Evolutionary conservation across 1,284 basidiomycete species (phyloP).

Genomic region (Boletus sp.): DNA sequence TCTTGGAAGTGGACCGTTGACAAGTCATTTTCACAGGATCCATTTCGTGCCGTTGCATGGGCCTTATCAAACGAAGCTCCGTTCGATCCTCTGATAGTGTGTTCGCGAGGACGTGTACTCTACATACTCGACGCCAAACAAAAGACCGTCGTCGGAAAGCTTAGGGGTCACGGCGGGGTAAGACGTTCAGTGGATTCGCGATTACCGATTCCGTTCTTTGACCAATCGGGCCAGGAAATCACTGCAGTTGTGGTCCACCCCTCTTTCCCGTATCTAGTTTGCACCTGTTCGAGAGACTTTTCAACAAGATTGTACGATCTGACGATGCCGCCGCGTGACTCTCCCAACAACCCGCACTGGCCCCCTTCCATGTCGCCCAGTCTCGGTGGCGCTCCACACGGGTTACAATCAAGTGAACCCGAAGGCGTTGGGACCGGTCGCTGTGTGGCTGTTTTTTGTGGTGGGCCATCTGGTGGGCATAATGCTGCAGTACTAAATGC

Average conservation of each 20-base stretch:
- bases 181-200: slow-evolving; percentile 22
- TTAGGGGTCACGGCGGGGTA: slow-evolving; percentile 70
- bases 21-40: slow-evolving; percentile 7
- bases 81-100: slow-evolving; percentile 53
- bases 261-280: slow-evolving; percentile 50
- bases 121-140: slow-evolving; percentile 48
- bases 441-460: slow-evolving; percentile 60
- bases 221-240: slow-evolving; percentile 46
- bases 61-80: slow-evolving; percentile 42
- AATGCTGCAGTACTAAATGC: slow-evolving; percentile 60
- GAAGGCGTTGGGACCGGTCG: slow-evolving; percentile 61
- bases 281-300: slow-evolving; percentile 66
- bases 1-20: slow-evolving; percentile 6
- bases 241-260: slow-evolving; percentile 65
- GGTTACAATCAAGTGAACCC: slow-evolving; percentile 52
- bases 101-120: slow-evolving; percentile 48
- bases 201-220: slow-evolving; percentile 1
- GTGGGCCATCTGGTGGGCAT: slow-evolving; percentile 69
- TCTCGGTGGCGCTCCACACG: slow-evolving; percentile 64
- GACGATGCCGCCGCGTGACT: slow-evolving; percentile 33
- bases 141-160: slow-evolving; percentile 39
- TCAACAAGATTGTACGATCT: slow-evolving; percentile 64
- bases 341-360: slow-evolving; percentile 54
- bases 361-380: slow-evolving; percentile 47
- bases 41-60: slow-evolving; percentile 49